Base-by-base conservation (phyloP, 495 filamentous ascomycete genomes). In the Aspergillus asperescens region DNA sequence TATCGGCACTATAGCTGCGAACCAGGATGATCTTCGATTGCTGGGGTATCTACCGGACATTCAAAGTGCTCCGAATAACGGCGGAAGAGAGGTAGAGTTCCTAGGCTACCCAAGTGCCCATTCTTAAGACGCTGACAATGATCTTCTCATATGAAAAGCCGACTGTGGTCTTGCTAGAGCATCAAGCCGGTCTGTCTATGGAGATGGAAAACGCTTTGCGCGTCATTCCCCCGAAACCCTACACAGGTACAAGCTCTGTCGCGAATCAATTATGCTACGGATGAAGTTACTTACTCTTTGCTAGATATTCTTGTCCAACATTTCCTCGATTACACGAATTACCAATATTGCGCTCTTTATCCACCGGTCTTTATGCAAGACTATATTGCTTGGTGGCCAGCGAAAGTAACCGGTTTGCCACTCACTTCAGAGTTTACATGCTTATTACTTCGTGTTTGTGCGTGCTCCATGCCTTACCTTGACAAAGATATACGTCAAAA, bases 311-410 rank as follows among this genome's bases (percentile, higher is more conserved):
- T 80, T 12, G 65, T 80, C 7, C 72, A 77, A 47, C 70, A 72
- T 49, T 81, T 71, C 55, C 62, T 79, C 20, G 63, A 62, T 45
- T 66, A 69, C 7, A 70, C 68, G 18, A 81, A 80, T 51, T 69
- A 72, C 35, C 71, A 73, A 31, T 81, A 80, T 50, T 77, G 74
- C 49, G 55, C 66, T 50, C 56, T 80, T 1, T 80, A 79, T 40
- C 74, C 71, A 10, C 64, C 74, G 2, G 66, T 67, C 5, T 81
- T 78, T 35, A 64, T 66, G 32, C 65, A 69, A 0, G 71, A 76
- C 28, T 80, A 80, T 59, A 60, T 69, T 2, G 3, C 12, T 10
- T 45, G 40, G 50, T 52, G 40, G 39, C 37, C 28, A 19, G 27
- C 1, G 19, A 48, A 32, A 57, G 28, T 27, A 24, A 29, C 16